Percentiles rank a stretch among this genome's conserved stretches.
Evolutionary conservation across 768 basidiomycete species (phyloP).

Genomic region (Lentinula aciculospora): DNA sequence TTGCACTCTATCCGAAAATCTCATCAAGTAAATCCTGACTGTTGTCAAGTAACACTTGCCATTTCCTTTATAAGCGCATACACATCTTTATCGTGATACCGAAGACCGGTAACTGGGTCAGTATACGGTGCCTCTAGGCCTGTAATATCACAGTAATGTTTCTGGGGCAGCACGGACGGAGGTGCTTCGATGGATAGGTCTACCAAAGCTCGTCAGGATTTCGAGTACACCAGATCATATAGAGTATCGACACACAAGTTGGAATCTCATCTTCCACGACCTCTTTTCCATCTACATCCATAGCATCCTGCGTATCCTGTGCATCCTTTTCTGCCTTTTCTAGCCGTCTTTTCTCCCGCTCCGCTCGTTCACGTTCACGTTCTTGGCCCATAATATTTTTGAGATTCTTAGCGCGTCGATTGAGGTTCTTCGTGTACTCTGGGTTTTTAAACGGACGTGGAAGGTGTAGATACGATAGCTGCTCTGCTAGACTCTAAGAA

Average conservation of each 20-base stretch:
- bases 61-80: conserved; percentile 76
- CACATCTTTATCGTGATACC: conserved; percentile 85
- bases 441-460: conserved; percentile 79
- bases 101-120: conserved; percentile 71
- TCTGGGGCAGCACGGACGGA: conserved; percentile 71
- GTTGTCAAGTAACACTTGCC: conserved; percentile 29
- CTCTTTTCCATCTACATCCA: conserved; percentile 50
- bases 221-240: background rate
- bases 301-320: conserved; percentile 24
- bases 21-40: background rate
- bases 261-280: conserved; percentile 55
- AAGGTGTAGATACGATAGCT: conserved; percentile 64
- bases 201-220: conserved; percentile 18
- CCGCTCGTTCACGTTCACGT: conserved; percentile 67
- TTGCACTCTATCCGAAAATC: conserved; percentile 41
- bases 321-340: conserved; percentile 35
- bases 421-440: conserved; percentile 61
- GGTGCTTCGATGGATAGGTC: conserved; percentile 83
- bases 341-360: conserved; percentile 51
- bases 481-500: conserved; percentile 59
- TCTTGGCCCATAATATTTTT: conserved; percentile 77
- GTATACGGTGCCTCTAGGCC: conserved; percentile 84
- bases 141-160: conserved; percentile 82
- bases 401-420: conserved; percentile 71
- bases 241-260: conserved; percentile 45